Conservation (phyloP, 2,329 filamentous ascomycete species). For the Penicillium aurantiogriseum region DNA sequence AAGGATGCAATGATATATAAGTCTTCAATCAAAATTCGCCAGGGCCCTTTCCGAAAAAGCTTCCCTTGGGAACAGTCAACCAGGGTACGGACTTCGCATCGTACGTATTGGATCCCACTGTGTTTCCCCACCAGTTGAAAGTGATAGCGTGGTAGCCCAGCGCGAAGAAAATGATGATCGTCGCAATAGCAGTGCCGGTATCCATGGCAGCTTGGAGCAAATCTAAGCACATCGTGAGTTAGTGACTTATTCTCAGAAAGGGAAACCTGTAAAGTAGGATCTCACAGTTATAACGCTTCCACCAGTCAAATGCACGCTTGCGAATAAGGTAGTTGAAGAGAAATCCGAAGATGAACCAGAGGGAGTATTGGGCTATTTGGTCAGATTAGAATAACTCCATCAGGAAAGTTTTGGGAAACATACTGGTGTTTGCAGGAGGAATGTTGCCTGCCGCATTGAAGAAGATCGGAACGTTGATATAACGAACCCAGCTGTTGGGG, state of each 20-base stretch:
- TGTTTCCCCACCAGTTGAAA: constrained; percentile 39
- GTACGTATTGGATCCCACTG: constrained; percentile 34
- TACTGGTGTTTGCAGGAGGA: constrained; percentile 34
- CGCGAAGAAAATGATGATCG: constrained; percentile 35
- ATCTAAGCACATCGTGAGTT: not conserved
- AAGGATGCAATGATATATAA: not conserved
- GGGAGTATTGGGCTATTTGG: constrained; percentile 26
- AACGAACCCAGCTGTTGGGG: constrained; percentile 33
- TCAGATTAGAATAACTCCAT: not conserved
- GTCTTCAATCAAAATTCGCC: constrained; percentile 13
- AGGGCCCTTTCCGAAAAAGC: constrained; percentile 34
- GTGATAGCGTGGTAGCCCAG: constrained; percentile 32
- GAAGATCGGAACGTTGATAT: constrained; percentile 36
- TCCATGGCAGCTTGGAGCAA: constrained; percentile 33
- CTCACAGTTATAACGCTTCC: constrained; percentile 36
- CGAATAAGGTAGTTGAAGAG: constrained; percentile 34
- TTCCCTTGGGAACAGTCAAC: constrained; percentile 29
- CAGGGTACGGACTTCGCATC: constrained; percentile 37
- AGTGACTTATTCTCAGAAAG: constrained; percentile 12
- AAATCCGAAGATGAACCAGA: constrained; percentile 37
- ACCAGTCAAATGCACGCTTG: constrained; percentile 33
- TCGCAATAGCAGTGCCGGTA: constrained; percentile 35
- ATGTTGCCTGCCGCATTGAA: constrained; percentile 37
- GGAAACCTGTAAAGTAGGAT: not conserved
- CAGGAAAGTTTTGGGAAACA: constrained; percentile 18